These are phyloP conservation scores for Aspergillus incahuasiensis DNA, from an alignment of 495 filamentous ascomycete species.

Conservation along the genomic window DNA sequence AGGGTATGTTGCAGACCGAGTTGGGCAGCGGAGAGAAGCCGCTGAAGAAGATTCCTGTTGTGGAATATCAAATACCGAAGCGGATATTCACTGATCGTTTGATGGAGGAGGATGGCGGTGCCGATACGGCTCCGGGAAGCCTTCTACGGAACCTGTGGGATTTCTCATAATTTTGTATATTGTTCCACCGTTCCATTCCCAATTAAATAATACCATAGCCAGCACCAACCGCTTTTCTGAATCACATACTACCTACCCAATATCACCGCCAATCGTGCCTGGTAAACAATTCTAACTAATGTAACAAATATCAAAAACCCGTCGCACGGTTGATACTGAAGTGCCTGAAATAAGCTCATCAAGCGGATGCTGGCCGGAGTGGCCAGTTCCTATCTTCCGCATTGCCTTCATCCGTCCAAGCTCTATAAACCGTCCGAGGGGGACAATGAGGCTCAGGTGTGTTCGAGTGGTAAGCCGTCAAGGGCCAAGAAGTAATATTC, in stretches of 20 bases:
- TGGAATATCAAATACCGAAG: slow-evolving; percentile 93
- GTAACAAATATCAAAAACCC: background rate
- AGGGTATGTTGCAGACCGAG: slow-evolving; percentile 79
- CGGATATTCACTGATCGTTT: slow-evolving; percentile 61
- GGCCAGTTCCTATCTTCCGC: background rate
- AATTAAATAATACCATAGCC: slow-evolving; percentile 12
- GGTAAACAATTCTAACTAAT: slow-evolving; percentile 7
- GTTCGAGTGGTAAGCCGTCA: slow-evolving; percentile 16
- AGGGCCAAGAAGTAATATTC: slow-evolving; percentile 6
- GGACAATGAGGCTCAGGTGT: background rate
- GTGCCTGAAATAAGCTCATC: background rate
- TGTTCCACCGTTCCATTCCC: background rate
- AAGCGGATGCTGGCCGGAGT: background rate
- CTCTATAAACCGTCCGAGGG: background rate
- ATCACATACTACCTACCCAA: slow-evolving; percentile 10
- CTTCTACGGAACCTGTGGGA: slow-evolving; percentile 39
- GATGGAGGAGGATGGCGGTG: slow-evolving; percentile 40
- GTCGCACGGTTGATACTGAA: background rate
- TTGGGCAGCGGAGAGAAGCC: slow-evolving; percentile 60
- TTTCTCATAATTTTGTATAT: slow-evolving; percentile 22
- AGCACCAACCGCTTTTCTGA: background rate
- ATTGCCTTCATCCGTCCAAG: slow-evolving; percentile 4
- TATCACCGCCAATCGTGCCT: background rate
- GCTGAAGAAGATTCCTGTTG: slow-evolving; percentile 76
- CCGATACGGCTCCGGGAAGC: slow-evolving; percentile 36